These are phyloP conservation scores for Magnusiomyces fungicola DNA, from an alignment of 1,139 yeast species.

Conservation along the genomic window DNA sequence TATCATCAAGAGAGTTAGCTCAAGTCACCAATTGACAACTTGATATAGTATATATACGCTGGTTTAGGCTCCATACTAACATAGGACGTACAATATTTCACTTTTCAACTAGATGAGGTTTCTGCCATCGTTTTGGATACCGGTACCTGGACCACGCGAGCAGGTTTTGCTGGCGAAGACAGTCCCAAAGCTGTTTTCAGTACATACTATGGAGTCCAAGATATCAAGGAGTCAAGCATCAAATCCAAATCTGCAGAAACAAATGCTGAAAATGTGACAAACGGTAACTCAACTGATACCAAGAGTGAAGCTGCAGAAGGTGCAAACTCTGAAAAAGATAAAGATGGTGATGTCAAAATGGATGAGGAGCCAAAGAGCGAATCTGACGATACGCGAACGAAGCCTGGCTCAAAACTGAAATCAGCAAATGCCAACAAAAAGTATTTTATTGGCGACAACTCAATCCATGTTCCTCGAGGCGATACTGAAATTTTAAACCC, in stretches of 20 bases:
- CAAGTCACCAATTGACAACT: neutral
- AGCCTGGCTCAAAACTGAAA: neutral
- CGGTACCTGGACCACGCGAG: slow-evolving; percentile 74
- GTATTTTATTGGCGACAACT: slow-evolving; percentile 30
- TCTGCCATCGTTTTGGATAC: slow-evolving; percentile 89
- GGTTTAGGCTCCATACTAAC: too few species aligned
- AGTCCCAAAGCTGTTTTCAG: slow-evolving; percentile 73
- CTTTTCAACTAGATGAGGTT: slow-evolving; percentile 53
- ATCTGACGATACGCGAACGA: slow-evolving; percentile 6
- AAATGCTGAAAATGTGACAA: neutral
- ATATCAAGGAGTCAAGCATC: neutral
- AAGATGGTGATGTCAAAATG: slow-evolving; percentile 20
- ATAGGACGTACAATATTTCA: neutral
- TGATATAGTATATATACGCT: too few species aligned
- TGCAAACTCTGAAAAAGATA: slow-evolving; percentile 8
- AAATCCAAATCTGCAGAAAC: neutral
- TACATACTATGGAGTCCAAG: slow-evolving; percentile 36
- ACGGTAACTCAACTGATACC: slow-evolving; percentile 14
- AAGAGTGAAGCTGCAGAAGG: slow-evolving; percentile 6
- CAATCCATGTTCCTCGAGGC: slow-evolving; percentile 28
- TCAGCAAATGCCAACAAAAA: slow-evolving; percentile 2
- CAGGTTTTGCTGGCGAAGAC: slow-evolving; percentile 94
- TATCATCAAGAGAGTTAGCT: neutral
- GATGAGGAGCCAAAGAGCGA: slow-evolving; percentile 12
- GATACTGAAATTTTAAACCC: slow-evolving; percentile 32